Percentiles rank a stretch among this genome's conserved stretches.
phyloP scores from a whole-genome alignment of 352 stramenopile species.

The Globisporangium takayamanum region DNA sequence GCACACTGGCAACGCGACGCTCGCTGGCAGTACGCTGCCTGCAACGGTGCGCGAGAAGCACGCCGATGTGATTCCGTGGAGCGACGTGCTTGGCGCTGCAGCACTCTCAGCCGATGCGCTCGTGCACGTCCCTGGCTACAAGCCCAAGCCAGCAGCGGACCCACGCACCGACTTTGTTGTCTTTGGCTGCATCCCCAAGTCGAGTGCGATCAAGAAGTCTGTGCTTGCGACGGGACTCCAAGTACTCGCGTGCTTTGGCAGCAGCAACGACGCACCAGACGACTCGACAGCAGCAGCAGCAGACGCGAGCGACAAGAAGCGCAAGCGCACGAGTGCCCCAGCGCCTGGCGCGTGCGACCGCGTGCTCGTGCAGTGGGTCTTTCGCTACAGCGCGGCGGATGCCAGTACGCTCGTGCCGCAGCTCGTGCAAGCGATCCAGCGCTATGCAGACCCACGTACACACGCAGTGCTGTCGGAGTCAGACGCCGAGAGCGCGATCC shows the following conservation, averaged over 20 bases:
- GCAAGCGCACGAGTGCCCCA: slow-evolving; percentile 6
- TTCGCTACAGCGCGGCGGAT: slow-evolving; percentile 29
- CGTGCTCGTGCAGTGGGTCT: slow-evolving; percentile 45
- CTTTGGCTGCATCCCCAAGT: slow-evolving; percentile 12
- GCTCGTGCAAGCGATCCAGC: slow-evolving; percentile 36
- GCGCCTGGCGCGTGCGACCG: slow-evolving; percentile 5
- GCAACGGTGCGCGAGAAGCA: slow-evolving; percentile 4
- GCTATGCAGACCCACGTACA: slow-evolving; percentile 30
- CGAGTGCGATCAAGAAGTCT: slow-evolving; percentile 10
- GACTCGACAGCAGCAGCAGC: not conserved
- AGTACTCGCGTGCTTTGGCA: slow-evolving; percentile 9
- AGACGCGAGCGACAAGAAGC: slow-evolving; percentile 8
- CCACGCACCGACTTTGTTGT: slow-evolving; percentile 9
- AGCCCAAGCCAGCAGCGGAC: not conserved
- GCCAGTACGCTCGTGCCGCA: slow-evolving; percentile 23
- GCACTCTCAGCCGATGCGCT: slow-evolving; percentile 2
- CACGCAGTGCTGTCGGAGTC: not conserved
- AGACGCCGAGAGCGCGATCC: not conserved
- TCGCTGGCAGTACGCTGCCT: not conserved
- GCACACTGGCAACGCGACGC: not conserved
- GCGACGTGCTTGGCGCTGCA: slow-evolving; percentile 9
- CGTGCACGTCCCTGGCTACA: slow-evolving; percentile 7
- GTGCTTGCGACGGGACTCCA: slow-evolving; percentile 8
- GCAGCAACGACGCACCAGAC: not conserved
- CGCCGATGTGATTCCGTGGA: slow-evolving; percentile 9